A percentile compares a stretch with the other conserved stretches of the same genome.
Evolutionary conservation across 2,329 filamentous ascomycete species (phyloP).

Genomic region (Colletotrichum costaricense): DNA sequence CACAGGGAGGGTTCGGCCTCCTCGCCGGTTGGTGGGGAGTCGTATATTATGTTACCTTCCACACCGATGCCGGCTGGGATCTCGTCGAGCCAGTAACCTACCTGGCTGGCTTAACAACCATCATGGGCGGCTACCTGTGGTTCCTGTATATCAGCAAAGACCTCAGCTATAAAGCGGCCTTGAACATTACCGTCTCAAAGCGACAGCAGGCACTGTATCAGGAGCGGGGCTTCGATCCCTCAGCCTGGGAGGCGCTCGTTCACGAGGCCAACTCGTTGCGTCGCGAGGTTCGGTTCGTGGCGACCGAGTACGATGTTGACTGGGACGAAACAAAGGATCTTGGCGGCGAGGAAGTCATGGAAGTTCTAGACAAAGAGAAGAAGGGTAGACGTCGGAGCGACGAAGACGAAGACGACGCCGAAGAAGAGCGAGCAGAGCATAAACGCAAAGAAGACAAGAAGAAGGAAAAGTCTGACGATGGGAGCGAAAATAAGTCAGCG

Average conservation of each 20-base stretch:
- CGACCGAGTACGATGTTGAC: constrained; percentile 89
- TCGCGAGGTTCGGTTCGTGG: constrained; percentile 82
- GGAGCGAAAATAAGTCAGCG: constrained; percentile 2
- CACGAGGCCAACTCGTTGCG: constrained; percentile 83
- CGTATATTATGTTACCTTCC: constrained; percentile 79
- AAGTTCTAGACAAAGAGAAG: constrained; percentile 66
- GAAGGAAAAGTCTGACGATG: constrained; percentile 41
- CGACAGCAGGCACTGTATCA: constrained; percentile 84
- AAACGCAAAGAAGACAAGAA: constrained; percentile 44
- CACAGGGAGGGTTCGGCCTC: constrained; percentile 80
- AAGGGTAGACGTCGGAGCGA: constrained; percentile 49
- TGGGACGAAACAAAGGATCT: constrained; percentile 86
- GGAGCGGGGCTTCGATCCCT: constrained; percentile 78
- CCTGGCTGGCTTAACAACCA: constrained; percentile 83
- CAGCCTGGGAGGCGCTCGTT: constrained; percentile 81
- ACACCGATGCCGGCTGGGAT: constrained; percentile 88
- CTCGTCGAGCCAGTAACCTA: constrained; percentile 93
- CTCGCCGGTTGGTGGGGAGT: constrained; percentile 83
- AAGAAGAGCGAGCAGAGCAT: constrained; percentile 48
- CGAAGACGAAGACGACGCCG: constrained; percentile 53
- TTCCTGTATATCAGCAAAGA: constrained; percentile 94
- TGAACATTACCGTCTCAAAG: constrained; percentile 86
- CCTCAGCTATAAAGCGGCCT: constrained; percentile 85
- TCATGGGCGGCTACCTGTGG: constrained; percentile 93
- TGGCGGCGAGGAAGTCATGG: constrained; percentile 72